Evolutionary conservation across 768 basidiomycete species (phyloP).

Genomic region (Amanita pallidorosea): DNA sequence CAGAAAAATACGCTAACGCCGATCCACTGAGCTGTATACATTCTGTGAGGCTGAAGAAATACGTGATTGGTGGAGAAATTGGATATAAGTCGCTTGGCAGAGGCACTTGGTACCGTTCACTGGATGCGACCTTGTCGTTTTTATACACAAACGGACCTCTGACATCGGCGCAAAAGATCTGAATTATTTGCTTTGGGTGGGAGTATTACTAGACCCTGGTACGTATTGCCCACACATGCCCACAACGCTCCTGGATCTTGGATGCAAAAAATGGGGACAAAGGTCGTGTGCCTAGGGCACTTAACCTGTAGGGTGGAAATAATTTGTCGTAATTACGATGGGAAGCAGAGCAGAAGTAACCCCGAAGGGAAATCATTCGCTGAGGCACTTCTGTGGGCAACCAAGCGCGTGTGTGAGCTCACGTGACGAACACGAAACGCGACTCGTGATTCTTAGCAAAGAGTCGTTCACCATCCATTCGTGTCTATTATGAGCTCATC

Average conservation of each 20-base stretch:
- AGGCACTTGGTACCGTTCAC: background rate
- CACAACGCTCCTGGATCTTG: background rate
- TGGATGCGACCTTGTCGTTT: background rate
- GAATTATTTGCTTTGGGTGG: background rate
- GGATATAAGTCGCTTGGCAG: background rate
- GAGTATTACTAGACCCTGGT: conserved; percentile 3
- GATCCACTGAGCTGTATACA: conserved; percentile 7
- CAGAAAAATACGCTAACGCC: conserved; percentile 16
- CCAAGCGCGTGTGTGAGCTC: background rate
- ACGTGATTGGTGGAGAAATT: background rate
- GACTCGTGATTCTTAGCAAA: background rate
- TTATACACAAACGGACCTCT: background rate
- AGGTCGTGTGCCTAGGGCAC: background rate
- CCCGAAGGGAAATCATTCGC: background rate
- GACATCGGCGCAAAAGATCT: background rate
- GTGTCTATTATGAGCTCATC: conserved; percentile 55
- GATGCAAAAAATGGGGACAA: background rate
- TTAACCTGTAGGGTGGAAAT: conserved; percentile 6
- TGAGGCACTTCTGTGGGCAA: background rate
- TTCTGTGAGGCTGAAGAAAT: conserved; percentile 4
- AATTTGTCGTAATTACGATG: background rate
- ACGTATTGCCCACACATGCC: background rate
- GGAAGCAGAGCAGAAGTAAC: background rate
- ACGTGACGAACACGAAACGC: conserved; percentile 1
- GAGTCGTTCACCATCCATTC: background rate